These are phyloP conservation scores for Hemileccinum rubropunctum DNA, from an alignment of 768 basidiomycete species.

Conservation along the genomic window DNA sequence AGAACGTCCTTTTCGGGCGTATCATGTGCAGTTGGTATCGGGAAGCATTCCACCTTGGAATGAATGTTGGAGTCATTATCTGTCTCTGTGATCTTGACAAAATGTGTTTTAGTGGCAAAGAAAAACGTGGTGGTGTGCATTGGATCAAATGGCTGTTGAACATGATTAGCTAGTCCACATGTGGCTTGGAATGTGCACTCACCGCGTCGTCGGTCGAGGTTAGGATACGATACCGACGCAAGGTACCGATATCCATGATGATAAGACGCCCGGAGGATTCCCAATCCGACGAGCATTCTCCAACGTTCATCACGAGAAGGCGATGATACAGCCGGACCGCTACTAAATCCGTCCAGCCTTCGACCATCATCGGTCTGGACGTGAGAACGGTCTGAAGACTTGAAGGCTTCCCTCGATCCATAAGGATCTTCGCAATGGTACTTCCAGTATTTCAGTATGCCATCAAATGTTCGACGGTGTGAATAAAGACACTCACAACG, in stretches of 20 bases:
- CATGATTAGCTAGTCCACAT: background rate
- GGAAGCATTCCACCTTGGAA: slow-evolving; percentile 10
- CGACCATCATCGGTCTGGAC: background rate
- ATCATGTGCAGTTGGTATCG: background rate
- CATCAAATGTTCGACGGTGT: background rate
- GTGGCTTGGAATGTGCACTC: background rate
- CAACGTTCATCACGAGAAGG: slow-evolving; percentile 7
- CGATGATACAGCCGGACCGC: slow-evolving; percentile 6
- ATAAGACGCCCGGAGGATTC: background rate
- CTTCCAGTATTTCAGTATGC: background rate
- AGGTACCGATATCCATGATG: slow-evolving; percentile 2
- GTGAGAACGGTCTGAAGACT: background rate
- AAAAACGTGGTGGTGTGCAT: background rate
- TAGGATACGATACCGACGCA: slow-evolving; percentile 4
- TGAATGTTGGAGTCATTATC: background rate
- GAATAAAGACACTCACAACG: background rate
- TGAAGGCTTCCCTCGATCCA: slow-evolving; percentile 1
- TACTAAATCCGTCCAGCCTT: slow-evolving; percentile 1
- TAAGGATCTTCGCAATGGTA: slow-evolving; percentile 2
- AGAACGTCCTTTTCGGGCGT: background rate
- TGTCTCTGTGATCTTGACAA: background rate
- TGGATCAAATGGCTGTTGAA: background rate
- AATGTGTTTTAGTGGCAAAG: slow-evolving; percentile 6
- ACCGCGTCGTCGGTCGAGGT: background rate
- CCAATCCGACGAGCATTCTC: slow-evolving; percentile 3